Base-by-base conservation (phyloP, 108 stramenopile genomes). In the Ochromonas danica region DNA sequence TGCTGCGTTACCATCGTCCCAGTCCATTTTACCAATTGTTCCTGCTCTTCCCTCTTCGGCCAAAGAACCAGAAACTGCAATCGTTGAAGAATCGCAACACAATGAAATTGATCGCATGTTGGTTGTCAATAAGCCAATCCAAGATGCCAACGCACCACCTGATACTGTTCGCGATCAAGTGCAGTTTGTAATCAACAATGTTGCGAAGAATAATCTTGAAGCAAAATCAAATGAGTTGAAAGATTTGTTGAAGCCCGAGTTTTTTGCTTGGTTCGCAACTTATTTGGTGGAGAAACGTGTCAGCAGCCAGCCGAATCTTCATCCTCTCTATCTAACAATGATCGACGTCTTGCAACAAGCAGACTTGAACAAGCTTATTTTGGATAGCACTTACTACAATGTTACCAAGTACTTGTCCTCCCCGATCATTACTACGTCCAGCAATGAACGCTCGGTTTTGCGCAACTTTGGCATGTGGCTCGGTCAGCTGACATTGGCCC, bases 381-480 rank as follows among this genome's bases (percentile, higher is more conserved):
- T 96, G 25, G 81, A 88, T 1, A 94, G 93, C 81, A 95, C 94
- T 39, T 93, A 95, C 79, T 86, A 91, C 25, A 94, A 96, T 71
- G 93, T 98, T 51, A 93, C 94, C 1, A 94, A 92, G 79, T 86
- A 94, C 17, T 87, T 99, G 71, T 89, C 93, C 0, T 95, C 94
- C 39, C 88, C 91, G 39, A 95, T 94, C 81, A 98, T 98, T 45
- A 95, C 94, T 1, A 96, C 95, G 27, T 94, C 93, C 6, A 96
- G 95, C 0, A 89, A 90, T 35, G 96, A 99, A 81, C 91, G 98
- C 33, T 94, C 93, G 72, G 84, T 97, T 70, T 87, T 99, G 81
- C 97, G 98, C 87, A 97, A 97, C 83, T 90, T 99, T 30, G 98
- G 98, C 33, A 93, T 92, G 43, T 99, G 96, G 96, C 89, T 99